Evolutionary conservation across 208 protist genomes (phyloP).

Genomic region (Leishmania major): DNA sequence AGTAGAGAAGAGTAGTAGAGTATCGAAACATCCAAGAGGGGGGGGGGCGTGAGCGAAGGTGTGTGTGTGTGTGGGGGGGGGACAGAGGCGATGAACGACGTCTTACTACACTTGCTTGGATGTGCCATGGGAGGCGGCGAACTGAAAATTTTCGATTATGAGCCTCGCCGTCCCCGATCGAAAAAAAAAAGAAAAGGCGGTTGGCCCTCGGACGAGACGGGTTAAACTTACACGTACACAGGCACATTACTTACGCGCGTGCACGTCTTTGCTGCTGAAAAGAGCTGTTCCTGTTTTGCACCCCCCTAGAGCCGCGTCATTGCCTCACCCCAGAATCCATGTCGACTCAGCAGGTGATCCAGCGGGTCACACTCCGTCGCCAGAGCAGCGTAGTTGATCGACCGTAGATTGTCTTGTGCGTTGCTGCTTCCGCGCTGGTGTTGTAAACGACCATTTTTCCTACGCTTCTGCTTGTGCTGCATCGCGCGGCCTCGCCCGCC

Average conservation of each 20-base stretch:
- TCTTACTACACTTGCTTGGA: neutral
- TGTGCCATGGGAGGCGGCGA: neutral
- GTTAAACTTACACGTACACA: neutral
- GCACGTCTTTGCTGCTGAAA: neutral
- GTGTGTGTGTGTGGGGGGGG: too few relatives aligned
- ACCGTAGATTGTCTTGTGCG: neutral
- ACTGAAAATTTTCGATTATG: neutral
- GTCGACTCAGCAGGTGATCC: slow-evolving; percentile 29
- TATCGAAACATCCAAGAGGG: neutral
- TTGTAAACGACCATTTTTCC: neutral
- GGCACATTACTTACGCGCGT: neutral
- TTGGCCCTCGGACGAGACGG: neutral
- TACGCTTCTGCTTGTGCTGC: neutral
- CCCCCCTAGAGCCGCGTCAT: slow-evolving; percentile 6
- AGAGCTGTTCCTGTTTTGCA: neutral
- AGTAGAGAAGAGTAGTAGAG: neutral
- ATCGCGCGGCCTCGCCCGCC: neutral
- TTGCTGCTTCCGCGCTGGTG: neutral
- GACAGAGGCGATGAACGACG: neutral
- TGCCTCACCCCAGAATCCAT: slow-evolving; percentile 46
- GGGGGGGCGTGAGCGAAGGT: too few relatives aligned
- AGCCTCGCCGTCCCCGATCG: too few relatives aligned
- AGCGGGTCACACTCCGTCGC: slow-evolving; percentile 20
- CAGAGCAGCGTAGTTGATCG: slow-evolving; percentile 15
- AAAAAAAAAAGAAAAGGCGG: neutral